phyloP scores from a whole-genome alignment of 1,139 yeast species.

The Sugiyamaella castrensis region DNA sequence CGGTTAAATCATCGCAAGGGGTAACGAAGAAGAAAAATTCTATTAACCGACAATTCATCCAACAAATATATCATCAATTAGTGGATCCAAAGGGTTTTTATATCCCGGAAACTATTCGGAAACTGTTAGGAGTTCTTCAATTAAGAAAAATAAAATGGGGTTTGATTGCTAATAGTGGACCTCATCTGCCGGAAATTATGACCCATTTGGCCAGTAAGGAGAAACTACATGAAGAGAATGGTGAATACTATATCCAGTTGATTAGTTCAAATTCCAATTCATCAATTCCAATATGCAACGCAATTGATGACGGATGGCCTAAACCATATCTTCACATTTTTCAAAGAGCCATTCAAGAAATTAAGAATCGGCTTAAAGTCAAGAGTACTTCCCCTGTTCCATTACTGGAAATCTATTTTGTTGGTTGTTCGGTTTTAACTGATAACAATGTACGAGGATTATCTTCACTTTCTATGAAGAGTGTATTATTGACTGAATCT shows the following conservation, averaged over 20 bases:
- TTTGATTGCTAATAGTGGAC: conserved; percentile 32
- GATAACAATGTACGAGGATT: conserved; percentile 16
- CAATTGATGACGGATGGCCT: conserved; percentile 24
- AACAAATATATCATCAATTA: not conserved
- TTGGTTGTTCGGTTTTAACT: conserved; percentile 20
- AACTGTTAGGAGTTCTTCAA: conserved; percentile 21
- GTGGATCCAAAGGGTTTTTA: conserved; percentile 22
- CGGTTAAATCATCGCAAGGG: too few relatives aligned
- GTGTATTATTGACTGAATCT: conserved; percentile 22
- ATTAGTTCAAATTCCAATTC: not conserved
- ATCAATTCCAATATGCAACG: conserved; percentile 21
- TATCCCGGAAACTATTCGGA: conserved; percentile 20
- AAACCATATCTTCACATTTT: conserved; percentile 23
- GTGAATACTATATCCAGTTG: conserved; percentile 1
- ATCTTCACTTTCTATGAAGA: conserved; percentile 13
- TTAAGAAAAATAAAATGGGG: conserved; percentile 29
- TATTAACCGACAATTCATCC: not conserved
- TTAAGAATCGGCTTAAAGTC: not conserved
- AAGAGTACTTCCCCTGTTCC: not conserved
- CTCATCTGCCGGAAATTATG: conserved; percentile 19
- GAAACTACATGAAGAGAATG: conserved; percentile 4
- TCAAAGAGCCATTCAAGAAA: conserved; percentile 11
- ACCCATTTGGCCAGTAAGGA: conserved; percentile 5
- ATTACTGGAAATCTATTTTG: conserved; percentile 18
- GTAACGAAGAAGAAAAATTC: not conserved